Percentiles rank a stretch among this genome's conserved stretches.
Evolutionary conservation across 2,329 filamentous ascomycete genomes (phyloP).

Genomic region (Knoxdaviesia proteae): DNA sequence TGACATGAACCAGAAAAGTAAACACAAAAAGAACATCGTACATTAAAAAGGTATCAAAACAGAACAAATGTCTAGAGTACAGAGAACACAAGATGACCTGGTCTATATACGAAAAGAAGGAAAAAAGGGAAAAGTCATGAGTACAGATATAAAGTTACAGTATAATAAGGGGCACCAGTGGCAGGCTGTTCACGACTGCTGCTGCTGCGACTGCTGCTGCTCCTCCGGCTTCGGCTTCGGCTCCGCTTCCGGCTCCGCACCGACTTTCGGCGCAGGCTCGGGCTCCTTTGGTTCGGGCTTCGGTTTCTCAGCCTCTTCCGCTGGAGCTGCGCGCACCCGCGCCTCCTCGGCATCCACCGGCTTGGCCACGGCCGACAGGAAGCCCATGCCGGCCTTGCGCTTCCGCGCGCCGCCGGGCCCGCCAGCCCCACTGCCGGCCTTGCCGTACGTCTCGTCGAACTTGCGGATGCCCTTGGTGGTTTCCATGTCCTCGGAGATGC

Average conservation of each 20-base stretch:
- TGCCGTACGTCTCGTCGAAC: conserved; percentile 72
- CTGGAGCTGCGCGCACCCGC: conserved; percentile 15
- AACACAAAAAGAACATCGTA: too few relatives aligned
- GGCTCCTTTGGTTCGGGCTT: neutral
- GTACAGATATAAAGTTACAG: too few relatives aligned
- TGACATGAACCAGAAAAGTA: too few relatives aligned
- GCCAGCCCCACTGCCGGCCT: neutral
- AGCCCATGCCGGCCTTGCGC: conserved; percentile 34
- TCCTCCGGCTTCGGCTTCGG: neutral
- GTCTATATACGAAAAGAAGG: too few relatives aligned
- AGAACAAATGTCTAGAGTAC: too few relatives aligned
- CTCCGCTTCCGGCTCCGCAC: neutral
- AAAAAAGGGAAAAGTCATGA: too few relatives aligned
- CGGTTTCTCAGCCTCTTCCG: neutral
- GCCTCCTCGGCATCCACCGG: conserved; percentile 21
- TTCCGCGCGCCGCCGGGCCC: conserved; percentile 47
- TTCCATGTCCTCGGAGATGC: conserved; percentile 84
- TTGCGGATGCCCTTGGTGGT: conserved; percentile 71
- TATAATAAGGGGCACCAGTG: too few relatives aligned
- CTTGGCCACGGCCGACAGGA: conserved; percentile 24
- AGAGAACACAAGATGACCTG: too few relatives aligned
- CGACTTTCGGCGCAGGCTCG: neutral
- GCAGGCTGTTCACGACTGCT: too few relatives aligned
- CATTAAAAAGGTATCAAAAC: too few relatives aligned
- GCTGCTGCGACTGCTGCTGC: neutral